phyloP scores from a whole-genome alignment of 2,329 filamentous ascomycete genomes.

The Ophiostoma ulmi region DNA sequence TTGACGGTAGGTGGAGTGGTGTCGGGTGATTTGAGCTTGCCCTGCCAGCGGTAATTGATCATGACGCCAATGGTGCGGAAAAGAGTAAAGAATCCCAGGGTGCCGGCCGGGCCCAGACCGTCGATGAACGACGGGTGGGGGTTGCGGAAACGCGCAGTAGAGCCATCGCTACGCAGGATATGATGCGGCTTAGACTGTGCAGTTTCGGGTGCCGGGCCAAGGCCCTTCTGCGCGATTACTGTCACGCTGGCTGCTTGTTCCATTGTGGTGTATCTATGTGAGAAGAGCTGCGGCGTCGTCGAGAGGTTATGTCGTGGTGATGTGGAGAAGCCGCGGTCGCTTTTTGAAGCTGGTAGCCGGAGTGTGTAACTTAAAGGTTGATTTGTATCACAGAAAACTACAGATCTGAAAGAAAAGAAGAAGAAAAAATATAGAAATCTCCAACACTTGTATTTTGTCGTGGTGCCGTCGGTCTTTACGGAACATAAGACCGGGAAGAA shows the following conservation, averaged over 20 bases:
- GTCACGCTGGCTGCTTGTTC: slow-evolving; percentile 20
- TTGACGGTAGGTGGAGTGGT: slow-evolving; percentile 61
- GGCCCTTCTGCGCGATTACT: slow-evolving; percentile 17
- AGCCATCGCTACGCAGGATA: slow-evolving; percentile 39
- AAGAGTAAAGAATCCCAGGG: slow-evolving; percentile 4
- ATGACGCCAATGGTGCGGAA: slow-evolving; percentile 33
- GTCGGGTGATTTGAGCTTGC: slow-evolving; percentile 48
- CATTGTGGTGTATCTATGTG: slow-evolving; percentile 17
- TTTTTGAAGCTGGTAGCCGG: not conserved
- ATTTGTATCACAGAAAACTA: not conserved
- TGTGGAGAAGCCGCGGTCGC: not conserved
- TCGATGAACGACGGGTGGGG: slow-evolving; percentile 44
- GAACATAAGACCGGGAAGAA: not conserved
- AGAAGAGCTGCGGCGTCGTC: not conserved
- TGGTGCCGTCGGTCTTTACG: slow-evolving; percentile 3
- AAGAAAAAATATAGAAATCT: not conserved
- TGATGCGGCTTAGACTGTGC: slow-evolving; percentile 47
- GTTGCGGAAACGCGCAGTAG: slow-evolving; percentile 45
- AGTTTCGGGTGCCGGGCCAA: slow-evolving; percentile 36
- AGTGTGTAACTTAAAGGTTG: not conserved
- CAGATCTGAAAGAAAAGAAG: not conserved
- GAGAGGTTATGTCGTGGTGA: not conserved
- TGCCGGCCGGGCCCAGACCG: slow-evolving; percentile 24
- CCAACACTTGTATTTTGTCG: not conserved
- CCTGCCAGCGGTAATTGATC: slow-evolving; percentile 32